Conservation (phyloP, 345 rosid genomes). For the Ailanthus altissimus region DNA sequence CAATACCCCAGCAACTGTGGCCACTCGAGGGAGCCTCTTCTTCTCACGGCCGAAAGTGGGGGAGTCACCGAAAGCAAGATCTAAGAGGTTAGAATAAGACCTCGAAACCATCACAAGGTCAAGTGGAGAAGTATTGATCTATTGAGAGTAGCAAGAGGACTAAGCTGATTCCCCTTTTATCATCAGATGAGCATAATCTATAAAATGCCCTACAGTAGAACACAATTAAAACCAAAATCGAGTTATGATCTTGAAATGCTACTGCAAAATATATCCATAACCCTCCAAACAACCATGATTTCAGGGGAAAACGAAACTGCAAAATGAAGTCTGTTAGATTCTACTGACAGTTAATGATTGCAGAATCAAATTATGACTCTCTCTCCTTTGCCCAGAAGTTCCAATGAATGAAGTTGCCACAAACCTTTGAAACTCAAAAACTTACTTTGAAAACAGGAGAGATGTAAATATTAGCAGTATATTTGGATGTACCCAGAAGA, state of each 20-base stretch:
- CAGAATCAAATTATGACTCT: background rate
- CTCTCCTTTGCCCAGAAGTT: background rate
- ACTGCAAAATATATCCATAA: background rate
- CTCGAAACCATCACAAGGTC: constrained; percentile 65
- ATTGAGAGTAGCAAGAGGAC: constrained; percentile 16
- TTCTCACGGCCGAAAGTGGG: constrained; percentile 59
- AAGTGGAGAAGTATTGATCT: constrained; percentile 10
- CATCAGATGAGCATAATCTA: constrained; percentile 16
- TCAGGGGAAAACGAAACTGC: background rate
- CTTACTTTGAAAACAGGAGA: background rate
- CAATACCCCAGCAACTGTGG: constrained; percentile 82
- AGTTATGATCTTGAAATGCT: background rate
- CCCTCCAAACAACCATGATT: background rate
- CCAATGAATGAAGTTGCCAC: background rate
- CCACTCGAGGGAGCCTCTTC: constrained; percentile 85
- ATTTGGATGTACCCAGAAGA: constrained; percentile 13
- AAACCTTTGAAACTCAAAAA: background rate
- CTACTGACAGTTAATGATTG: background rate
- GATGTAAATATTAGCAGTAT: background rate
- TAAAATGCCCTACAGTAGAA: background rate
- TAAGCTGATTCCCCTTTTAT: constrained; percentile 7
- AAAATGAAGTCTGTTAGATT: background rate
- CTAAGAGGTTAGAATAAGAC: constrained; percentile 92
- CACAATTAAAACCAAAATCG: constrained; percentile 1
- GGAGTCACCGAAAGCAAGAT: constrained; percentile 74